A percentile compares a stretch with the other conserved stretches of the same genome.
phyloP scores from a whole-genome alignment of 257 asterid species.

The Fraxinus anomala region DNA sequence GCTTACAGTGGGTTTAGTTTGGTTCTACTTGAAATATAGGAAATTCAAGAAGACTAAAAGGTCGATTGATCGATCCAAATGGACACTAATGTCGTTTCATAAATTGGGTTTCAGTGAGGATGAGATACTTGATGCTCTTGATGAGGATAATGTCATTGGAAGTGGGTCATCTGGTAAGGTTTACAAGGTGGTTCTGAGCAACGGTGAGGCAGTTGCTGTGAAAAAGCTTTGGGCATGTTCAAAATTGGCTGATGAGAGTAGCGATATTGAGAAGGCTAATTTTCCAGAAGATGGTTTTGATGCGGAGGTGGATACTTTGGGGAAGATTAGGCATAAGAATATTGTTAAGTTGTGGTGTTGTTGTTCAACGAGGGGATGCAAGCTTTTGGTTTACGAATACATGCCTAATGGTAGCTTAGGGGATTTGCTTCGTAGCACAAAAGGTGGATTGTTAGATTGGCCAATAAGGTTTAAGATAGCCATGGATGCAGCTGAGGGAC shows the following conservation, averaged over 20 bases:
- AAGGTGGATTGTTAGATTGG: conserved; percentile 82
- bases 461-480: conserved; percentile 81
- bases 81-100: conserved; percentile 96
- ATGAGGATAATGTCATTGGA: conserved; percentile 93
- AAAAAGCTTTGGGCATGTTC: conserved; percentile 74
- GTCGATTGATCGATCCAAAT: conserved; percentile 67
- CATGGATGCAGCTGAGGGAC: conserved; percentile 92
- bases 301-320: conserved; percentile 86
- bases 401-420: conserved; percentile 96
- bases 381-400: conserved; percentile 88
- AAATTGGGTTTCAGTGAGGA: conserved; percentile 79
- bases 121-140: conserved; percentile 77
- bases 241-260: conserved; percentile 48
- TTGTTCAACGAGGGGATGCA: conserved; percentile 73
- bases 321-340: conserved; percentile 94
- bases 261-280: conserved; percentile 69
- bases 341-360: conserved; percentile 93
- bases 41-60: conserved; percentile 49
- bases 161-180: conserved; percentile 92
- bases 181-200: conserved; percentile 87
- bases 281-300: conserved; percentile 55
- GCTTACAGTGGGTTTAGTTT: conserved; percentile 55
- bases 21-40: conserved; percentile 72
- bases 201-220: conserved; percentile 80
- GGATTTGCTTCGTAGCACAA: conserved; percentile 82